Evolutionary conservation across 2,329 filamentous ascomycete species (phyloP), one percentile per base, ranked within the genome.

Genomic region (Rugonectria rugulosa): DNA sequence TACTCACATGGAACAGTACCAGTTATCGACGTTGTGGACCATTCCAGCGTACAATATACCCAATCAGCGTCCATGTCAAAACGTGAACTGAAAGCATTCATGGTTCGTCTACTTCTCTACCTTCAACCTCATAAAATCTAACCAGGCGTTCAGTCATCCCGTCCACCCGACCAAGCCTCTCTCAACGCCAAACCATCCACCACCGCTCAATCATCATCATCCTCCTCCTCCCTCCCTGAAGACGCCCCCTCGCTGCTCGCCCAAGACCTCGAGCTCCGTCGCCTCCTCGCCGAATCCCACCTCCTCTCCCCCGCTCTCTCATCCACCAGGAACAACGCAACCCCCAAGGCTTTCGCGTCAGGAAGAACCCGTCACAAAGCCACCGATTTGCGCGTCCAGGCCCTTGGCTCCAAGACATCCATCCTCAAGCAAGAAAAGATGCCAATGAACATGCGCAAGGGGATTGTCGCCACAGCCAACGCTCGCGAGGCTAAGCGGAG

Each of bases 231-330:
- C 71, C 61, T 75, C 47, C 73, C 81, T 56, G 85, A 89, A 68
- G 84, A 88, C 68, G 82, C 82, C 46, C 81, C 81, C 60, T 83
- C 83, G 10, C 89, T 96, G 59, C 82, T 98, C 15, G 92, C 93
- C 72, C 93, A 97, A 73, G 95, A 98, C 73, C 86, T 97, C 49
- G 93, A 91, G 32, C 86, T 99, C 12, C 94, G 97, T 73, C 88
- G 92, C 41, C 86, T 99, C 34, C 86, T 99, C 54, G 84, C 88
- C 64, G 95, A 99, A 80, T 97, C 93, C 0, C 92, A 97, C 75
- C 88, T 98, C 57, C 86, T 98, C 53, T 60, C 68, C 11, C 68
- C 72, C 4, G 80, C 82, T 38, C 79, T 82, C 15, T 68, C 83
- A 19, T 68, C 74, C 52, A 71, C 73, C 45, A 62, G 70, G 37